Evolutionary conservation across 768 basidiomycete genomes (phyloP).

Genomic region (Collybia sp.): DNA sequence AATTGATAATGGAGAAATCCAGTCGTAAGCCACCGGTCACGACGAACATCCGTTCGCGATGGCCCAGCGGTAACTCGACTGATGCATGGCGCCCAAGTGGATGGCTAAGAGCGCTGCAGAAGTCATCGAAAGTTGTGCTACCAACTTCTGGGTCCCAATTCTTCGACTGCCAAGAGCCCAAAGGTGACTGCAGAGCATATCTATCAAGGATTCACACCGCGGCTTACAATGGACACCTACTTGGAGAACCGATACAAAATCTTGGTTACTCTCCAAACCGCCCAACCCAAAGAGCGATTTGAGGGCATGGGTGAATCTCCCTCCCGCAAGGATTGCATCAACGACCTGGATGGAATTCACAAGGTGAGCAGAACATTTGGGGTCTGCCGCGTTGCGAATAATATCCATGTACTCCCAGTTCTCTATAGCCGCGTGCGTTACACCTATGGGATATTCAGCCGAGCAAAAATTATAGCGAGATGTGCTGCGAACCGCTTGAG

Average conservation of each 20-base stretch:
- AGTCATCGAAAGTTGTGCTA: constrained; percentile 60
- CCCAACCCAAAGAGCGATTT: constrained; percentile 77
- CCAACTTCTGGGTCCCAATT: constrained; percentile 80
- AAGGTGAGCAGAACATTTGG: constrained; percentile 53
- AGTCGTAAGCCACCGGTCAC: constrained; percentile 42
- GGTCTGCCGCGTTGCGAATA: constrained; percentile 64
- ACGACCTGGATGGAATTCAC: constrained; percentile 54
- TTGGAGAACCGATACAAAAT: constrained; percentile 69
- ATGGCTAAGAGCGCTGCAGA: constrained; percentile 54
- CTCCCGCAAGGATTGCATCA: constrained; percentile 52
- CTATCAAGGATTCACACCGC: not conserved
- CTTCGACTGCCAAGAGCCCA: constrained; percentile 76
- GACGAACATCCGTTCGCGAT: constrained; percentile 42
- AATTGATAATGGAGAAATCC: constrained; percentile 63
- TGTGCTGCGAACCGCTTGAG: constrained; percentile 58
- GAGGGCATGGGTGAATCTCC: constrained; percentile 42
- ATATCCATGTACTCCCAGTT: constrained; percentile 91
- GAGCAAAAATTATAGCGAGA: not conserved
- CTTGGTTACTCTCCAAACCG: constrained; percentile 65
- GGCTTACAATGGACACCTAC: constrained; percentile 30
- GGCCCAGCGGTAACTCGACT: constrained; percentile 40
- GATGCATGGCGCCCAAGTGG: constrained; percentile 29
- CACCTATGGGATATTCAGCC: constrained; percentile 37
- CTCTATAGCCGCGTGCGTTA: constrained; percentile 77
- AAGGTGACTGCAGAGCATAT: constrained; percentile 38